phyloP scores from a whole-genome alignment of 2,329 filamentous ascomycete genomes.

The Hymenoscyphus linearis region DNA sequence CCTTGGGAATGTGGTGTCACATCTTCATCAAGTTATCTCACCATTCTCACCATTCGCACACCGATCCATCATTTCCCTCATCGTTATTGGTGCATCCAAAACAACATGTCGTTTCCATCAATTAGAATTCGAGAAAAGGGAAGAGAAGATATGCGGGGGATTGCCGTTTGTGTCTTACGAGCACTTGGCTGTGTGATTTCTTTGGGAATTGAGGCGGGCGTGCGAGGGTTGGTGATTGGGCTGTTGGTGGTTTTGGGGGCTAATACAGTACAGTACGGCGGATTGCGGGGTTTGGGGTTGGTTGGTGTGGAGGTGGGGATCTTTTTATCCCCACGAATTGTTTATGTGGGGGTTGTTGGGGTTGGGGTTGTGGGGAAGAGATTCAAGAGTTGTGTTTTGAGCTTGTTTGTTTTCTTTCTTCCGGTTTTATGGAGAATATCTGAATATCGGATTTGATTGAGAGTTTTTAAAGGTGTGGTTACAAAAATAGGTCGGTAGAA shows the following conservation, averaged over 20 bases:
- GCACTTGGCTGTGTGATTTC: background rate
- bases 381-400: background rate
- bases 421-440: background rate
- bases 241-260: background rate
- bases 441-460: background rate
- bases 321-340: background rate
- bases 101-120: background rate
- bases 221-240: background rate
- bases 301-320: background rate
- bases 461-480: background rate
- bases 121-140: background rate
- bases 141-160: background rate
- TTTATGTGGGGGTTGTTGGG: background rate
- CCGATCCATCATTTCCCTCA: background rate
- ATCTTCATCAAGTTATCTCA: background rate
- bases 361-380: no score
- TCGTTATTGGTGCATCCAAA: background rate
- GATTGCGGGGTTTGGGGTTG: slow-evolving; percentile 1
- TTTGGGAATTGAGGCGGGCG: background rate
- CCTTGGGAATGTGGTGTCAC: background rate
- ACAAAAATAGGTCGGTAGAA: background rate
- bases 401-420: background rate
- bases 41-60: background rate
- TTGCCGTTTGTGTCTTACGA: slow-evolving; percentile 2
- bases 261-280: background rate